A percentile compares a stretch with the other conserved stretches of the same genome.
These are phyloP conservation scores for Epichloe sibirici DNA, from an alignment of 2,329 filamentous ascomycete species.

Conservation along the genomic window DNA sequence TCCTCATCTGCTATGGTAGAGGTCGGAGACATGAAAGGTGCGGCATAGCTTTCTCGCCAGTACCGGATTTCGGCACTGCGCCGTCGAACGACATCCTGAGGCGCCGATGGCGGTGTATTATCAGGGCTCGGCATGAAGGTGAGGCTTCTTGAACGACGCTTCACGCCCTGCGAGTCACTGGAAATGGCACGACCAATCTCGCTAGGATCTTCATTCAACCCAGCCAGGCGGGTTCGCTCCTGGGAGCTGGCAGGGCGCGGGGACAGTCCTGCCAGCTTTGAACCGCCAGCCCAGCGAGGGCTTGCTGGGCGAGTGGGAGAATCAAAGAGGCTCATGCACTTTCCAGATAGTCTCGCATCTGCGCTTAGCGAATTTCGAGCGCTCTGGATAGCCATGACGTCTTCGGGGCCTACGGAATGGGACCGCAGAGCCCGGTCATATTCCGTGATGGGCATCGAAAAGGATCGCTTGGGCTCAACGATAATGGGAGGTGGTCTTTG, in stretches of 20 bases:
- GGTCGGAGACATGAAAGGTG: slow-evolving; percentile 36
- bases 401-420: slow-evolving; percentile 46
- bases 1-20: slow-evolving; percentile 32
- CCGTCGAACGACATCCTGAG: slow-evolving; percentile 27
- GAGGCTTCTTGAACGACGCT: slow-evolving; percentile 47
- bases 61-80: slow-evolving; percentile 53
- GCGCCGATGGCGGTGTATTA: background rate
- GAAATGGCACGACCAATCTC: slow-evolving; percentile 52
- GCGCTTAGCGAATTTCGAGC: slow-evolving; percentile 40
- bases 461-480: slow-evolving; percentile 38
- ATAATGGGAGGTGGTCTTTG: slow-evolving; percentile 23
- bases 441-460: slow-evolving; percentile 47
- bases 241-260: slow-evolving; percentile 51
- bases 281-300: slow-evolving; percentile 18
- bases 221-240: slow-evolving; percentile 30
- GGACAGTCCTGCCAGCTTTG: slow-evolving; percentile 41
- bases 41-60: slow-evolving; percentile 49
- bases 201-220: slow-evolving; percentile 31
- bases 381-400: slow-evolving; percentile 40
- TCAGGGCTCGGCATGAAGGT: slow-evolving; percentile 37
- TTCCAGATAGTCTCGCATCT: slow-evolving; percentile 26
- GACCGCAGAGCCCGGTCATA: slow-evolving; percentile 48
- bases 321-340: background rate
- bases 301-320: slow-evolving; percentile 13
- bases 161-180: slow-evolving; percentile 35